Evolutionary conservation across 805 yeast genomes (phyloP), one percentile per base, ranked within the genome.

Genomic region (Middelhovenomyces tepae): DNA sequence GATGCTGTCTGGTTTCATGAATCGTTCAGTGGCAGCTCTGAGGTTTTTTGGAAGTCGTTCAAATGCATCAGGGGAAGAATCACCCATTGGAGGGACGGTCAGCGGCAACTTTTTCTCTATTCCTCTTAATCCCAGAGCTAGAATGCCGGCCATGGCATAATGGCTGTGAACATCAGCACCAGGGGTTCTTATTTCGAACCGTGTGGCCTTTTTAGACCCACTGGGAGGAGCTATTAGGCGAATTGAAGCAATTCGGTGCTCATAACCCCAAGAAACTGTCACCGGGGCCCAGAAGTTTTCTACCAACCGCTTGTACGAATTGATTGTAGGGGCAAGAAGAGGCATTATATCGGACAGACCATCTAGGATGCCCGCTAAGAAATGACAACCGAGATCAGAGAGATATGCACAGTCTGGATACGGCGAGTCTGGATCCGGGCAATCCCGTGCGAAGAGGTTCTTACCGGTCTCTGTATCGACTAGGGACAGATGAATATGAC

Each of bases 261-360:
- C 60, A 10, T 46, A 38, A 3, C 60, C 60, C 60, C 60, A 55
- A 7, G 53, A 44, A 5, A 50, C 55, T 8, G 59, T 52, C 13
- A 50, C 51, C 4, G 60, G 60, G n/a, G 60, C 60, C 59, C 58
- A 55, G 32, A 47, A 55, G 38, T 46, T 37, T 34, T 54, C 59
- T 28, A 52, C 58, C 8, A 55, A 45, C 2, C 60, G 46, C 35
- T 54, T 54, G 42, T 55, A 55, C 7, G 60, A 55, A 40, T 55
- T 55, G 38, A 55, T 43, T 13, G 51, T 55, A 2, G 59, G 59
- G 2, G 59, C 59, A 28, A 55, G 39, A 32, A 55, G 33, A 17
- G 58, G 57, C 60, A 55, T 55, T n/a, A 55, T 43, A 35, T 54
- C 55, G 6, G 44, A 37, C 27, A 55, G 38, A 1, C 57, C 60